A percentile compares a stretch with the other conserved stretches of the same genome.
phyloP scores from a whole-genome alignment of 805 yeast species.

The Suhomyces kilbournensis region DNA sequence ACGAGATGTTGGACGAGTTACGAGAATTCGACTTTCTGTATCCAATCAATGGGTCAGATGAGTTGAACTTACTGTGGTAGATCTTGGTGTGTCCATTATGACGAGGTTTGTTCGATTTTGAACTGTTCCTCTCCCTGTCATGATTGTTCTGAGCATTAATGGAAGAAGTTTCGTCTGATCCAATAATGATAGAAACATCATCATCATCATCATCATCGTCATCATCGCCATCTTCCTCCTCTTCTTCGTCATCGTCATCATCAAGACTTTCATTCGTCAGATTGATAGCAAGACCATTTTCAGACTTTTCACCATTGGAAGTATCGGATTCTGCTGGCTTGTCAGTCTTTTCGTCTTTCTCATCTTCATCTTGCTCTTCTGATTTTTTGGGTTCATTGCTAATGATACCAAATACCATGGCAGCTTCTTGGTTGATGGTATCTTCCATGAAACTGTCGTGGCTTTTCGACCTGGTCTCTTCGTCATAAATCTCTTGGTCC shows the following conservation, averaged over 20 bases:
- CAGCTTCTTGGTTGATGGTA: conserved; percentile 39
- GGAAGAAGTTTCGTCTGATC: conserved; percentile 28
- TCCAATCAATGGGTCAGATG: conserved; percentile 22
- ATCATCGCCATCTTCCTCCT: conserved; percentile 17
- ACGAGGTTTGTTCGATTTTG: conserved; percentile 1
- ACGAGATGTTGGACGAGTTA: conserved; percentile 19
- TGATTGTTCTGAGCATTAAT: conserved; percentile 17
- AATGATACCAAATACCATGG: conserved; percentile 44
- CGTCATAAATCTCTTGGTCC: conserved; percentile 7
- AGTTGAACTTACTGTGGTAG: conserved; percentile 13
- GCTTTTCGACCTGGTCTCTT: conserved; percentile 8
- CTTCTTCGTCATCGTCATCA: conserved; percentile 13
- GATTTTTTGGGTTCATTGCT: conserved; percentile 13
- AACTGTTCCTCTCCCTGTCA: not conserved
- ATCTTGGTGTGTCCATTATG: conserved; percentile 15
- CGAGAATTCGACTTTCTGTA: conserved; percentile 12
- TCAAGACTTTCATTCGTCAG: not conserved
- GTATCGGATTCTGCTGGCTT: not conserved
- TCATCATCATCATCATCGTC: conserved; percentile 36
- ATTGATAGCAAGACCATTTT: not conserved
- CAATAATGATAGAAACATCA: conserved; percentile 38
- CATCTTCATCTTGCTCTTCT: not conserved
- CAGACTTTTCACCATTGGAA: not conserved
- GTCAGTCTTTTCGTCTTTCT: conserved; percentile 3
- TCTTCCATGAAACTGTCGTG: conserved; percentile 14